These are phyloP conservation scores for Coprinopsis marcescibilis DNA, from an alignment of 768 basidiomycete genomes.

Conservation along the genomic window DNA sequence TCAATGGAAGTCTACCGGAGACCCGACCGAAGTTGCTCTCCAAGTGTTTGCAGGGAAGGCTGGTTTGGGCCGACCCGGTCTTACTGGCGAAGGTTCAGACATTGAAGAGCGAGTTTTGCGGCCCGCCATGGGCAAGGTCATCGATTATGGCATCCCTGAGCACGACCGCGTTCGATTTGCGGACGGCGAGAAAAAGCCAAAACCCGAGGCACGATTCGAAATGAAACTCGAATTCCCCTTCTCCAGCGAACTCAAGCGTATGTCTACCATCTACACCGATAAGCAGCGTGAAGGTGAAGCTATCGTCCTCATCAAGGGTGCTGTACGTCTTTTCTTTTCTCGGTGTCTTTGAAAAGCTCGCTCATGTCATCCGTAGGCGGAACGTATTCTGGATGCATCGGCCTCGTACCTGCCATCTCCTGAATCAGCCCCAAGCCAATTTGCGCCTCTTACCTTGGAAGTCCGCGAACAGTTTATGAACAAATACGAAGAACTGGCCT, in stretches of 20 bases:
- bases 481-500: constrained; percentile 33
- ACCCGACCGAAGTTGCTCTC: constrained; percentile 53
- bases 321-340: constrained; percentile 20
- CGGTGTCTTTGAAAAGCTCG: not conserved
- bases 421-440: constrained; percentile 15
- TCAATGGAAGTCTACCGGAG: constrained; percentile 43
- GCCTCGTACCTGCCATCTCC: constrained; percentile 25
- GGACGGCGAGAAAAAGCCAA: constrained; percentile 13
- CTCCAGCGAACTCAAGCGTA: constrained; percentile 47
- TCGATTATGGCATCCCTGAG: constrained; percentile 17
- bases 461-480: constrained; percentile 21
- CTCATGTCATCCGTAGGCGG: constrained; percentile 22
- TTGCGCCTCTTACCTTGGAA: constrained; percentile 24
- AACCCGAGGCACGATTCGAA: constrained; percentile 23
- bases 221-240: constrained; percentile 38
- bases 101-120: constrained; percentile 13
- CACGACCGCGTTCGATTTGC: constrained; percentile 18
- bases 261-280: constrained; percentile 36
- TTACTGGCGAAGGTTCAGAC: constrained; percentile 22
- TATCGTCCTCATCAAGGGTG: constrained; percentile 30
- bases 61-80: constrained; percentile 31
- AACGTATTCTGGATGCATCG: constrained; percentile 47
- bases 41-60: constrained; percentile 50
- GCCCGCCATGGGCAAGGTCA: constrained; percentile 23
- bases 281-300: constrained; percentile 17